phyloP scores from a whole-genome alignment of 345 rosid species.

The Hirschfeldia incana region DNA sequence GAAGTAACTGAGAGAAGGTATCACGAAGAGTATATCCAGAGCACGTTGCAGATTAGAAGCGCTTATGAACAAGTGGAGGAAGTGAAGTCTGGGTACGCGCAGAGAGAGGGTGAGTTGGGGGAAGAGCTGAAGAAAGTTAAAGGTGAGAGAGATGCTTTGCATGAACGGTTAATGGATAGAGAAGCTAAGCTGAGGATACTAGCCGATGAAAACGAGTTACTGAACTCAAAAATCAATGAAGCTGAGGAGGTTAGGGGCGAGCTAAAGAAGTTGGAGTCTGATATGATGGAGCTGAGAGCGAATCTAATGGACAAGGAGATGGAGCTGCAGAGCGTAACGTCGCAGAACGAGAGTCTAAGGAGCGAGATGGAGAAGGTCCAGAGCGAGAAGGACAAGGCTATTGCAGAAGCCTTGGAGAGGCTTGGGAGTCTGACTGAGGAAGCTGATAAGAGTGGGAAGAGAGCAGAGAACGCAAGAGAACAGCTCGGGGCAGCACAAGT shows the following conservation, averaged over 20 bases:
- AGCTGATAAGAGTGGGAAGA: constrained; percentile 69
- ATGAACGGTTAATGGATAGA: constrained; percentile 54
- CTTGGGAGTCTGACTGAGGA: constrained; percentile 62
- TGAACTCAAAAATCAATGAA: constrained; percentile 51
- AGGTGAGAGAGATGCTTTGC: constrained; percentile 54
- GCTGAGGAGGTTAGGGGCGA: neutral
- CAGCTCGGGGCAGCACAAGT: constrained; percentile 78
- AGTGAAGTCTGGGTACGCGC: constrained; percentile 51
- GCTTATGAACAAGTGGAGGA: constrained; percentile 78
- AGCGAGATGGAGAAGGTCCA: constrained; percentile 52
- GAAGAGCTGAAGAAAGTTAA: constrained; percentile 53
- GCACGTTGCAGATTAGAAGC: constrained; percentile 80
- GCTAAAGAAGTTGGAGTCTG: neutral
- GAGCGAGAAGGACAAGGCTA: constrained; percentile 51
- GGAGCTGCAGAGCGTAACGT: constrained; percentile 48
- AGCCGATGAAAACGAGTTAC: constrained; percentile 49
- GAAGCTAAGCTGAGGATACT: constrained; percentile 59
- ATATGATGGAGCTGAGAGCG: constrained; percentile 4
- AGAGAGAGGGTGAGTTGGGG: constrained; percentile 58
- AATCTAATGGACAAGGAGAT: constrained; percentile 53
- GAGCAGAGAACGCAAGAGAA: constrained; percentile 59
- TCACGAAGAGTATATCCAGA: constrained; percentile 84
- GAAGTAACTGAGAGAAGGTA: constrained; percentile 78
- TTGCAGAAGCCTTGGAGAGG: constrained; percentile 65
- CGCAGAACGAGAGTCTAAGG: constrained; percentile 59